Evolutionary conservation across 805 yeast genomes (phyloP).

Genomic region (Metschnikowia picachoensis): DNA sequence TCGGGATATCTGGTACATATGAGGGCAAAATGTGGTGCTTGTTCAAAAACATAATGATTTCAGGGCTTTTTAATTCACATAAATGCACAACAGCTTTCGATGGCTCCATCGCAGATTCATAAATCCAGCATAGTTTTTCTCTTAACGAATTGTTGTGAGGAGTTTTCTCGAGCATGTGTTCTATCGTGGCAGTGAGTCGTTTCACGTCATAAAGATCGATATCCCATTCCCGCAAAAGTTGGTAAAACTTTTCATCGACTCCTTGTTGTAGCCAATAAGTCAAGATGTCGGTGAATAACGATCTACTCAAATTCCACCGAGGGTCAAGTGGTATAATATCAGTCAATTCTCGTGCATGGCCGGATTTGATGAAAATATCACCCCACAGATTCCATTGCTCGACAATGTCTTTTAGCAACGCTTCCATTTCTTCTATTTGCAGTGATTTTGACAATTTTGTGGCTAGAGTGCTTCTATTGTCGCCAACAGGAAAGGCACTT

Average conservation of each 20-base stretch:
- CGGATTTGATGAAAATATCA: slow-evolving; percentile 45
- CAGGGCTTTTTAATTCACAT: slow-evolving; percentile 49
- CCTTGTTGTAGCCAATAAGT: slow-evolving; percentile 37
- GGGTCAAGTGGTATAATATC: slow-evolving; percentile 51
- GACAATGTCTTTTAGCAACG: slow-evolving; percentile 22
- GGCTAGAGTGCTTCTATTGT: slow-evolving; percentile 29
- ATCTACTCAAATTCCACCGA: slow-evolving; percentile 29
- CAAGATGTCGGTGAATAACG: slow-evolving; percentile 42
- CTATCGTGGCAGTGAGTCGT: slow-evolving; percentile 43
- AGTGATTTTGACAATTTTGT: slow-evolving; percentile 12
- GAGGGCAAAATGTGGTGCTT: slow-evolving; percentile 58
- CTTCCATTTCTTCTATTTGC: slow-evolving; percentile 17
- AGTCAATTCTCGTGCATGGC: slow-evolving; percentile 45
- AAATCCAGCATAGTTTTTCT: slow-evolving; percentile 47
- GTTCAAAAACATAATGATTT: slow-evolving; percentile 55
- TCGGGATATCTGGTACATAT: slow-evolving; percentile 48
- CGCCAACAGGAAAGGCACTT: slow-evolving; percentile 25
- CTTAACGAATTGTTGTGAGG: slow-evolving; percentile 28
- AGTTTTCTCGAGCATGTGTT: slow-evolving; percentile 36
- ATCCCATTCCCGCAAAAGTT: slow-evolving; percentile 56
- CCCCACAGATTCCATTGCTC: slow-evolving; percentile 66
- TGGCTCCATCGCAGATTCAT: slow-evolving; percentile 55
- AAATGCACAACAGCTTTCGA: slow-evolving; percentile 62
- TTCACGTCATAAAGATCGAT: slow-evolving; percentile 46
- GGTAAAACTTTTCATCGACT: slow-evolving; percentile 30